These are phyloP conservation scores for Sordaria brevicollis DNA, from an alignment of 495 filamentous ascomycete genomes.

Conservation along the genomic window DNA sequence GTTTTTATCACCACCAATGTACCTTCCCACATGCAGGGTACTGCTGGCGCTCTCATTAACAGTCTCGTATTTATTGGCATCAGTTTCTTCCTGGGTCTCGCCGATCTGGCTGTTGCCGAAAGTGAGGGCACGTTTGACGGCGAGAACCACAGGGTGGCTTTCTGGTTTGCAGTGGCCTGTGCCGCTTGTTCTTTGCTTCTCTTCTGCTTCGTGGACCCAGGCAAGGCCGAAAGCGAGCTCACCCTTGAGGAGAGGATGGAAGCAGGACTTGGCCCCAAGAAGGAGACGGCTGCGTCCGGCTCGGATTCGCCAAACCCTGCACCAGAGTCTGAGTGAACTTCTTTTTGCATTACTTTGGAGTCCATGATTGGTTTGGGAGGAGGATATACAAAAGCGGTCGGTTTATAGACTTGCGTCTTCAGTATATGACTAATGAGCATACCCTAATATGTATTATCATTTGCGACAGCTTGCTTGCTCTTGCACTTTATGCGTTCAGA, in stretches of 20 bases:
- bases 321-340: not conserved
- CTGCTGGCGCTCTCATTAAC: constrained; percentile 56
- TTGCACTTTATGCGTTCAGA: constrained; percentile 1
- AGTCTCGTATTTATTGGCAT: constrained; percentile 66
- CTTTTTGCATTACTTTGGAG: not conserved
- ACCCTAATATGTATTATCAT: not conserved
- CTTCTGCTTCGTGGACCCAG: constrained; percentile 51
- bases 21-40: constrained; percentile 58
- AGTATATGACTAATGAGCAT: not conserved
- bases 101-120: constrained; percentile 51
- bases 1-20: constrained; percentile 75
- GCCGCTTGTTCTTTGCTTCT: constrained; percentile 46
- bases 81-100: constrained; percentile 67
- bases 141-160: constrained; percentile 50
- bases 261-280: not conserved
- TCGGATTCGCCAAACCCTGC: not conserved
- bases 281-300: not conserved
- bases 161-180: constrained; percentile 56
- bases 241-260: constrained; percentile 29
- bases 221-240: constrained; percentile 55
- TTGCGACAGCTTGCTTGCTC: not conserved
- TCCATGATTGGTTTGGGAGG: not conserved
- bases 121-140: constrained; percentile 34
- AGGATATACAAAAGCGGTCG: not conserved
- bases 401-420: not conserved